Conservation (phyloP, 805 yeast species). For the Wickerhamomyces queroliae region DNA sequence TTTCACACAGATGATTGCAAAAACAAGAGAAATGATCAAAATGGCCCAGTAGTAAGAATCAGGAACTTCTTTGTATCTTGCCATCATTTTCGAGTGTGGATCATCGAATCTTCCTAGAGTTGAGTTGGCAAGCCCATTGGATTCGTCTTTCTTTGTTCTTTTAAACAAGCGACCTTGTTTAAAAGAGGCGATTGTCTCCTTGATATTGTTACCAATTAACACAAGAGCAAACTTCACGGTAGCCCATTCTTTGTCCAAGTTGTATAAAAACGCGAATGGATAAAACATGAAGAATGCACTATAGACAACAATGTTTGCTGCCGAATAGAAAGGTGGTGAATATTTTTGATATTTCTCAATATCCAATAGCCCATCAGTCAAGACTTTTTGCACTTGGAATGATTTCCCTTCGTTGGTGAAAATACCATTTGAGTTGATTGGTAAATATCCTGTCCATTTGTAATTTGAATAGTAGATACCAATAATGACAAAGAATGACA, state of each 20-base stretch:
- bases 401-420: slow-evolving; percentile 45
- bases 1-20: slow-evolving; percentile 37
- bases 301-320: slow-evolving; percentile 54
- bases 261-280: slow-evolving; percentile 47
- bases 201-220: slow-evolving; percentile 27
- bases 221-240: slow-evolving; percentile 31
- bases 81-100: slow-evolving; percentile 52
- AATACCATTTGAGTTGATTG: slow-evolving; percentile 43
- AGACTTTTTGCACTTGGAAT: slow-evolving; percentile 40
- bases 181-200: slow-evolving; percentile 13
- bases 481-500: slow-evolving; percentile 28
- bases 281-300: slow-evolving; percentile 43
- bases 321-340: slow-evolving; percentile 63
- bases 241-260: slow-evolving; percentile 38
- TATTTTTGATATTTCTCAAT: slow-evolving; percentile 39
- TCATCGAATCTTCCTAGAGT: slow-evolving; percentile 31
- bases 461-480: slow-evolving; percentile 35
- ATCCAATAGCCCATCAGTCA: slow-evolving; percentile 43
- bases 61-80: slow-evolving; percentile 50
- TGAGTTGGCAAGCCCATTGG: slow-evolving; percentile 6
- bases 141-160: background rate
- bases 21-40: slow-evolving; percentile 32
- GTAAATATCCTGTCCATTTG: slow-evolving; percentile 32
- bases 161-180: background rate
- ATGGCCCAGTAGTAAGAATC: slow-evolving; percentile 44